Base-by-base conservation (phyloP, 2,329 filamentous ascomycete species). In the Aspergillus persii region DNA sequence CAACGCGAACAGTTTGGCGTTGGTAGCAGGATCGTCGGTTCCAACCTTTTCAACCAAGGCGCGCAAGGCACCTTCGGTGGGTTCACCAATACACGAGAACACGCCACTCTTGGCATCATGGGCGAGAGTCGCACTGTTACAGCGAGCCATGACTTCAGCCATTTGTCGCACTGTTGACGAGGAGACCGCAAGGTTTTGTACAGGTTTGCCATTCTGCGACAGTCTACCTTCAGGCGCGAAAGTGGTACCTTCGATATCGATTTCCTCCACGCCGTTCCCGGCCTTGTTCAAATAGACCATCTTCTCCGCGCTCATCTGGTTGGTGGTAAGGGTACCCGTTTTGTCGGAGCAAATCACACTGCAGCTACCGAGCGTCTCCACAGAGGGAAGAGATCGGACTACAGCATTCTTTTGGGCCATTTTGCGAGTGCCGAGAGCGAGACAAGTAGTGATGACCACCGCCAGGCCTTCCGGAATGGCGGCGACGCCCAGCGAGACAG, bases 321-420 rank as follows among this genome's bases (percentile, higher is more conserved):
- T 99, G 46, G 95, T 99, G 9, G 95, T 99, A 73, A 99, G 80
- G 52, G 95, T 99, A 68, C 95, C 96, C 4, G 95, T 99, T 83
- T 99, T 99, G 83, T 99, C 95, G 3, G 96, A 99, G 82, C 96
- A 99, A 74, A 99, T 97, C 58, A 99, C 93, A 71, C 95, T 99
- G 85, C 95, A 99, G 84, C 95, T 99, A 73, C 95, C 95, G 55
- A 99, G 84, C 11, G 95, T 99, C 79, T 99, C 95, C 54, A 99
- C 95, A 1, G 95, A 99, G 23, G 95, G 95, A 68, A 99, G 81
- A 73, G 92, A 97, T 76, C 96, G 88, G 59, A 99, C 96, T 41
- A 99, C 93, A 7, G 95, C 95, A 72, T 98, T 98, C 83, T 96
- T 98, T 60, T 92, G 91, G 23, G 95, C 96, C 96, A 99, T 99